Base-by-base conservation (phyloP, 169 alveolate species). In the Plasmodium ovale region DNA sequence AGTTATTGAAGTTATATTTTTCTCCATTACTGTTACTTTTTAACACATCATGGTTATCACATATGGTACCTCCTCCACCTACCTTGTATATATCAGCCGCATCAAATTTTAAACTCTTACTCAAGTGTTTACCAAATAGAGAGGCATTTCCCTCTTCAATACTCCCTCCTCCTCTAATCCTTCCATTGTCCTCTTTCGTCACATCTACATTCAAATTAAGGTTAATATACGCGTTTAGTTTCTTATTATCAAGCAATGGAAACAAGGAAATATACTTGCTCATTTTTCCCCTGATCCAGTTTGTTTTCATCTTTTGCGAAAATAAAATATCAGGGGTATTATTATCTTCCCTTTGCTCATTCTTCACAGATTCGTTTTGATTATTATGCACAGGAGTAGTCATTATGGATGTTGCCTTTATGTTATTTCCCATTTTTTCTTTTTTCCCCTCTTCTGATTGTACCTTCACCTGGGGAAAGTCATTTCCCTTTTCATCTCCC, bases 161-260 rank as follows among this genome's bases (percentile, higher is more conserved):
- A 62, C 44, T 23, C 0, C n/a, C 10, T 35, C 37, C 35, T 1
- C 33, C 60, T 4, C 10, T 31, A 25, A 6, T 14, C 16, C n/a
- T 19, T 9, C 44, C 44, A 44, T 19, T 3, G 16, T 9, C 44
- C n/a, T 27, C 68, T 7, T 59, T 64, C 33, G 39, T 74, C 12
- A 53, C 27, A 77, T 49, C 70, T 44, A 67, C 47, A 77, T 77
- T 77, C 33, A 77, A 21, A 77, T 77, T 67, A 31, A 77, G n/a
- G 27, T 53, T 33, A 6, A 77, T 77, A 27, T 33, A 59, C 0
- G 88, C 21, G n/a, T 62, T 77, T 12, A 77, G 7, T 54, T 53
- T 59, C 21, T 77, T 77, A 14, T 62, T 77, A 27, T 77, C 88
- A 0, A 77, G 59, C 31, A 77, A 53, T 12, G 88, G 88, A 37